Conservation (phyloP, 352 stramenopile genomes). For the Phytophthora citrophthora region DNA sequence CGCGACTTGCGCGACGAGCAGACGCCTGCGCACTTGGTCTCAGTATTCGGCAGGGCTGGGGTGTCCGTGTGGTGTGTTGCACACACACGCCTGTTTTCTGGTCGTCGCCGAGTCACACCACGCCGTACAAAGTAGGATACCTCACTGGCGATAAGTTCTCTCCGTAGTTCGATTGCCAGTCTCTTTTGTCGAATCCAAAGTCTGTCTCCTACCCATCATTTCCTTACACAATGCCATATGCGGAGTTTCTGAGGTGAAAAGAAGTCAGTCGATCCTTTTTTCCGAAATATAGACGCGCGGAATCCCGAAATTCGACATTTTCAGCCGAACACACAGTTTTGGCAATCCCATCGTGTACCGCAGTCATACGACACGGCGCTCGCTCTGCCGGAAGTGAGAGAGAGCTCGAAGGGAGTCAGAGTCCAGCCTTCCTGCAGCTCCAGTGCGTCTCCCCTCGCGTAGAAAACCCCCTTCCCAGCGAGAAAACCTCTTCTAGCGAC, state of each 20-base stretch:
- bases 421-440: constrained; percentile 5
- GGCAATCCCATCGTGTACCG: constrained; percentile 20
- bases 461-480: constrained; percentile 14
- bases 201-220: not conserved
- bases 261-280: constrained; percentile 36
- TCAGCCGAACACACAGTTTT: constrained; percentile 24
- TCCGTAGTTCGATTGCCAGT: not conserved
- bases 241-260: constrained; percentile 5
- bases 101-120: constrained; percentile 1
- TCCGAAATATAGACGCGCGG: constrained; percentile 8
- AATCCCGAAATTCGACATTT: constrained; percentile 30
- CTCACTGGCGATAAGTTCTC: constrained; percentile 16
- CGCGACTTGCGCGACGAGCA: constrained; percentile 22
- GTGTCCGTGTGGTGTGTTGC: constrained; percentile 20
- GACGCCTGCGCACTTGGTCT: constrained; percentile 11
- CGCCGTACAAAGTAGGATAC: constrained; percentile 5
- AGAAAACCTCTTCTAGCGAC: constrained; percentile 14
- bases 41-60: constrained; percentile 13
- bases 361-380: constrained; percentile 36
- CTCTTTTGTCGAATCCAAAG: not conserved
- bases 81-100: constrained; percentile 21
- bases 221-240: constrained; percentile 17
- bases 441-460: constrained; percentile 12
- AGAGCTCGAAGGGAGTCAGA: constrained; percentile 24
- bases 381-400: constrained; percentile 23